Evolutionary conservation across 495 filamentous ascomycete genomes (phyloP), one percentile per base, ranked within the genome.

Genomic region (Lepraria neglecta): DNA sequence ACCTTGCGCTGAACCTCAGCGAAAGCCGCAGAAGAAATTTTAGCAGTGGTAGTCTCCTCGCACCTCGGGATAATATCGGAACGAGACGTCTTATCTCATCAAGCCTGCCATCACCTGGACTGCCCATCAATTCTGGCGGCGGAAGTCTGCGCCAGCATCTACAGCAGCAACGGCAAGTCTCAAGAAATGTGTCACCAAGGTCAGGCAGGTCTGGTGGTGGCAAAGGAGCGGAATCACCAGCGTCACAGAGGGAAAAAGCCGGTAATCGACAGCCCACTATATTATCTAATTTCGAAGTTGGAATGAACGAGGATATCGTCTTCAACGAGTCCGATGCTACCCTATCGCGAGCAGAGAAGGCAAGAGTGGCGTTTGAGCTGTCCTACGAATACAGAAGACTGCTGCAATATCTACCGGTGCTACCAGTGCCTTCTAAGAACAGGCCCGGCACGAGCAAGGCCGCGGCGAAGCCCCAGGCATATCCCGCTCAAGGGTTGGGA

Each of bases 1-100:
- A 88, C 67, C 85, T 97, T 72, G 92, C 92, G 2, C 74, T 97
- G 69, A 92, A 87, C 68, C 73, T 97, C 54, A 95, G 88, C 74
- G 89, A 96, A 69, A 91, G 89, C 38, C 79, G 91, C 56, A 80
- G 84, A 59, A 79, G 86, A 58, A 76, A 77, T 50, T 33, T 75
- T 6, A 78, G 73, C 57, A 70, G 67, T 56, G 60, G 70, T 52
- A 67, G 71, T 42, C 67, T 72, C 47, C 33, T 68, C 12, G 35
- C 67, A 4, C 67, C 70, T 35, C 63, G 58, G 45, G 64, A 66
- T 55, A 55, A 68, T 24, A 64, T 75, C 43, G 82, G 82, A 21
- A 75, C 81, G 30, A 75, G 56, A 42, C 61, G 68, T 40, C 28
- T 63, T 19, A 43, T 58, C 11, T 70, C 68, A 12, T 28, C 47